Base-by-base conservation (phyloP, 192 early-diverging fungal species). In the Oehlia diaphana region DNA sequence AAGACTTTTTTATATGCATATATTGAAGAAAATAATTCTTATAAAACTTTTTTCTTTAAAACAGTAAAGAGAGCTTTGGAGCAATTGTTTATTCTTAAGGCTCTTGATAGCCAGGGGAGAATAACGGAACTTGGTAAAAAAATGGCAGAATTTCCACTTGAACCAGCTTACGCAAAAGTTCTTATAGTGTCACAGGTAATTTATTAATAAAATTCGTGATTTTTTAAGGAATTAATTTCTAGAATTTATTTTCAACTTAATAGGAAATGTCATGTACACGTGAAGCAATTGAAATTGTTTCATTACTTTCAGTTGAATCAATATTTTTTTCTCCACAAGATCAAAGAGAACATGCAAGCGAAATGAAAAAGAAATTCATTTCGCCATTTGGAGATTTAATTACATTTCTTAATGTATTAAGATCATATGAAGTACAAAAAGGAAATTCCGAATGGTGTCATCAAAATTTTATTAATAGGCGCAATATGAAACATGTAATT, bases 71-170 rank as follows among this genome's bases (percentile, higher is more conserved):
- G 93, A 28, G 96, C 98, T 12, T 82, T 98, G 63, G 94, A 97
- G 71, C 93, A 96, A 58, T 86, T 99, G 19, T 96, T 92, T 86
- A 92, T 96, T 3, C 87, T 99, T 1, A 91, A 92, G 9, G 97
- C 96, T 0, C 86, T 99, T 65, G 89, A 95, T 80, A 94, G 96
- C 77, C 83, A 89, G 5, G 96, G 97, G 3, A 80, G 85, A 21
- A 81, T 99, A 61, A 94, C 95, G 16, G 82, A 87, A 8, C 86
- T 96, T 37, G 96, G 95, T 9, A 87, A 85, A 58, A 89, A 88
- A 83, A 96, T 98, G 95, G 87, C 96, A 2, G 91, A 92, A 74
- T 97, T 98, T 79, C 98, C 98, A 1, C 88, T 98, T 9, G 96
- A 97, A 78, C 97, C 97, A 9, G 76, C 92, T 0, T 95, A 91